Evolutionary conservation across 257 asterid species (phyloP).

Genomic region (Cinchona pubescens): DNA sequence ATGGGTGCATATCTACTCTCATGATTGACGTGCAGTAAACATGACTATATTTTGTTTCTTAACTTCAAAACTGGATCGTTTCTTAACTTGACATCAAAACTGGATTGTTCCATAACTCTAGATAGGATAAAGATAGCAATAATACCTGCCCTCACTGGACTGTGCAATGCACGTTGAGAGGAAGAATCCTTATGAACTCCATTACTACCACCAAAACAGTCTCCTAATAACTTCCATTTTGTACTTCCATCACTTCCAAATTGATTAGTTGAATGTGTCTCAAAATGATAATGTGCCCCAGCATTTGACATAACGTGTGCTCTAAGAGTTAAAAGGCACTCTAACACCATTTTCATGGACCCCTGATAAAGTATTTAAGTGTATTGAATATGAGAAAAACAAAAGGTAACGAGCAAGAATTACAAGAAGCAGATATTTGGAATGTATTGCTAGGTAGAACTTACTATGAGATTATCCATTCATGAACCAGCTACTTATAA

Average conservation of each 20-base stretch:
- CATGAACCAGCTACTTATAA: not conserved
- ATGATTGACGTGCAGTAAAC: not conserved
- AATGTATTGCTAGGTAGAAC: not conserved
- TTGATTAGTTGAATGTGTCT: constrained; percentile 6
- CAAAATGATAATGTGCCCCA: constrained; percentile 30
- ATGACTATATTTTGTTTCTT: not conserved
- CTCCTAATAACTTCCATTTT: constrained; percentile 47
- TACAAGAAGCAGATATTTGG: not conserved
- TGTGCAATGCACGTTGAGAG: constrained; percentile 44
- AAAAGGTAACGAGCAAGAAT: not conserved
- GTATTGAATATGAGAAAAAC: constrained; percentile 12
- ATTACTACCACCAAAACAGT: constrained; percentile 27
- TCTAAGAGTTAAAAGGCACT: constrained; percentile 65
- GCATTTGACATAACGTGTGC: constrained; percentile 44
- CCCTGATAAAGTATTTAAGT: constrained; percentile 50
- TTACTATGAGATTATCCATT: not conserved
- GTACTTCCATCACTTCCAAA: constrained; percentile 33
- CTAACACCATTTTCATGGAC: constrained; percentile 65
- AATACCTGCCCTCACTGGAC: constrained; percentile 53
- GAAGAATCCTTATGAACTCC: constrained; percentile 45
- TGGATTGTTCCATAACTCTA: not conserved
- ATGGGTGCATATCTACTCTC: not conserved
- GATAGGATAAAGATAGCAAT: not conserved
- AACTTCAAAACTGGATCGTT: not conserved
- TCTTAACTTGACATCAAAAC: not conserved